Evolutionary conservation across 805 yeast genomes (phyloP).

Genomic region (Tetrapisispora pingtungensis): DNA sequence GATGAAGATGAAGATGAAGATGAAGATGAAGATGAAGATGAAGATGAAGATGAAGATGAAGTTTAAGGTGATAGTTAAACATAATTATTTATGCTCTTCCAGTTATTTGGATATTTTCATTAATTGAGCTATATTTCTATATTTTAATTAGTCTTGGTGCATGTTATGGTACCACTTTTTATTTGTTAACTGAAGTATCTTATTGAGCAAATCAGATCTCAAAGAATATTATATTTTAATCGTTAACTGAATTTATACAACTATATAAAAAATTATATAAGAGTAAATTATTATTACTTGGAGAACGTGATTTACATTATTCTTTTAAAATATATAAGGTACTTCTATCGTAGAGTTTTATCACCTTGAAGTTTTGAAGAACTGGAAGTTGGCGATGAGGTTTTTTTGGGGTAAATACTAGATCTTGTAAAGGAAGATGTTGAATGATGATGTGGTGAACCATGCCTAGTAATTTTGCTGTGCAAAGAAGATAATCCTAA

Average conservation of each 20-base stretch:
- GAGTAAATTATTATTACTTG: no score
- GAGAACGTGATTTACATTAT: neutral
- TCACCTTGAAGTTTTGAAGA: conserved; percentile 51
- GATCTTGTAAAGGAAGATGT: conserved; percentile 1
- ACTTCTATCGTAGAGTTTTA: conserved; percentile 8
- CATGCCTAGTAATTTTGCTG: neutral
- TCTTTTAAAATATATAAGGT: neutral
- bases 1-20: neutral
- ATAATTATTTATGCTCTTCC: no score
- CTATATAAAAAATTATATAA: no score
- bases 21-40: neutral
- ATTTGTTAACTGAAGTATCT: no score
- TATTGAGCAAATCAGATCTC: no score
- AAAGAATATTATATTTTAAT: no score
- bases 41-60: neutral
- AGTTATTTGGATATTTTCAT: no score
- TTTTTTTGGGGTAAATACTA: conserved; percentile 4
- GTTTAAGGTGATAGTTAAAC: no score
- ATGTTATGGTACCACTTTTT: no score
- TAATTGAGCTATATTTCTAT: no score
- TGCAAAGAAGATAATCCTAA: conserved; percentile 6
- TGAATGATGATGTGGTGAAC: conserved; percentile 3
- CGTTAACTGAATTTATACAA: no score
- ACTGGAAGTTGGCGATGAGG: conserved; percentile 37
- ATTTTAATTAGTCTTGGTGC: no score